Evolutionary conservation across 1,284 basidiomycete genomes (phyloP).

Genomic region (Microbotryomycetes sp.): DNA sequence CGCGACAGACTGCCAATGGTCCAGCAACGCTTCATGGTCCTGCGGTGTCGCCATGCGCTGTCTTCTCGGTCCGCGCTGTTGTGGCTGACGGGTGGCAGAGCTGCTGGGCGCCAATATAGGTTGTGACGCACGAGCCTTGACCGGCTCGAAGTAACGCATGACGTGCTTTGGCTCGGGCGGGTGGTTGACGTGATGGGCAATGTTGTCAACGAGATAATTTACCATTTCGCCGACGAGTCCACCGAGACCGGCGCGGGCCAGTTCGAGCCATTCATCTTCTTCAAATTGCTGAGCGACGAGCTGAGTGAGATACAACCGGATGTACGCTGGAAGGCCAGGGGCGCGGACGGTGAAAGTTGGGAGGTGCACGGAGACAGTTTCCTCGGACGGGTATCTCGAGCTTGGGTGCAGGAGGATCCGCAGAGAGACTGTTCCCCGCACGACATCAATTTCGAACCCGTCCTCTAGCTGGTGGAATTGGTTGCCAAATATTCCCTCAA

Average conservation of each 20-base stretch:
- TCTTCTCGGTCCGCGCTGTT: background rate
- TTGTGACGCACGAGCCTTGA: background rate
- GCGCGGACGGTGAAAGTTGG: constrained; percentile 74
- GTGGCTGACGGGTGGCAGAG: constrained; percentile 35
- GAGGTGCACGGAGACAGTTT: constrained; percentile 44
- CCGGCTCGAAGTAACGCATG: constrained; percentile 49
- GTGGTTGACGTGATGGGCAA: constrained; percentile 57
- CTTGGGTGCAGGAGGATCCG: constrained; percentile 56
- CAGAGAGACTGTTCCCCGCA: constrained; percentile 50
- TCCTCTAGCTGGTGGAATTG: constrained; percentile 34
- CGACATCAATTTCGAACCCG: constrained; percentile 35
- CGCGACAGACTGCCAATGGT: constrained; percentile 42
- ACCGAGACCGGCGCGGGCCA: constrained; percentile 58
- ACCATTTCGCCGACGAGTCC: constrained; percentile 69
- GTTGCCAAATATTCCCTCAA: constrained; percentile 49
- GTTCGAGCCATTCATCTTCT: constrained; percentile 47
- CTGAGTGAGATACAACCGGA: constrained; percentile 74
- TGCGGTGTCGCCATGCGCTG: constrained; percentile 40
- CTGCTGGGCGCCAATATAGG: background rate
- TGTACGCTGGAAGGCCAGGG: constrained; percentile 63
- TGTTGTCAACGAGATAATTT: constrained; percentile 63
- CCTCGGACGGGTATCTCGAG: constrained; percentile 50
- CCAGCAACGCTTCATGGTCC: constrained; percentile 52
- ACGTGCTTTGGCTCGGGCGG: constrained; percentile 65
- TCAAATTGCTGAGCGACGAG: constrained; percentile 38